These are phyloP conservation scores for Helianthus tuberosus DNA, from an alignment of 129 eudicot genomes.

Conservation along the genomic window DNA sequence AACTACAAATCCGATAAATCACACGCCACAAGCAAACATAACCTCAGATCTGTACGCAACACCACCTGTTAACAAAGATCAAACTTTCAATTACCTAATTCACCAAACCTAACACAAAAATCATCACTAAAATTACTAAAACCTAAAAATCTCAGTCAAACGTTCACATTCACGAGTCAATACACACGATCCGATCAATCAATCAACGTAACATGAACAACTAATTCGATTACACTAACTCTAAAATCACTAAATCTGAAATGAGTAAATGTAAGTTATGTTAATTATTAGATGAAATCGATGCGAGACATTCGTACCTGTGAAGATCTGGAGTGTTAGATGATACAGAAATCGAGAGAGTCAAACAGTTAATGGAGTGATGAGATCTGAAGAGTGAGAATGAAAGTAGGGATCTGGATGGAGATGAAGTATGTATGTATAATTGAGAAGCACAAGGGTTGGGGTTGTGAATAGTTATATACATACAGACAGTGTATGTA, in stretches of 20 bases:
- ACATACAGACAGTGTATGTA: conserved; percentile 21
- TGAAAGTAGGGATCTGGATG: conserved; percentile 29
- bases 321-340: conserved; percentile 25
- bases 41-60: conserved; percentile 26
- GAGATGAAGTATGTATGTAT: neutral
- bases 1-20: conserved; percentile 14
- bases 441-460: conserved; percentile 34
- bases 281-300: neutral
- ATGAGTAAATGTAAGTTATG: neutral
- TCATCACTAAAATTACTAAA: neutral
- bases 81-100: conserved; percentile 14
- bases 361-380: conserved; percentile 25
- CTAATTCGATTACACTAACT: conserved; percentile 7
- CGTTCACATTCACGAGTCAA: neutral
- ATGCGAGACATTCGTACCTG: conserved; percentile 25
- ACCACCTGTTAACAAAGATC: conserved; percentile 3
- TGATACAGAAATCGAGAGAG: conserved; percentile 18
- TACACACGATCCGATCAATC: neutral
- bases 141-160: conserved; percentile 7
- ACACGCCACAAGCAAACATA: conserved; percentile 42
- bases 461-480: neutral
- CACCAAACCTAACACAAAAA: conserved; percentile 2
- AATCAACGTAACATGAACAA: neutral
- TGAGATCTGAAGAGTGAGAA: conserved; percentile 26
- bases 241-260: neutral